These are phyloP conservation scores for Fusarium sacchari DNA, from an alignment of 2,329 filamentous ascomycete species.

Conservation along the genomic window DNA sequence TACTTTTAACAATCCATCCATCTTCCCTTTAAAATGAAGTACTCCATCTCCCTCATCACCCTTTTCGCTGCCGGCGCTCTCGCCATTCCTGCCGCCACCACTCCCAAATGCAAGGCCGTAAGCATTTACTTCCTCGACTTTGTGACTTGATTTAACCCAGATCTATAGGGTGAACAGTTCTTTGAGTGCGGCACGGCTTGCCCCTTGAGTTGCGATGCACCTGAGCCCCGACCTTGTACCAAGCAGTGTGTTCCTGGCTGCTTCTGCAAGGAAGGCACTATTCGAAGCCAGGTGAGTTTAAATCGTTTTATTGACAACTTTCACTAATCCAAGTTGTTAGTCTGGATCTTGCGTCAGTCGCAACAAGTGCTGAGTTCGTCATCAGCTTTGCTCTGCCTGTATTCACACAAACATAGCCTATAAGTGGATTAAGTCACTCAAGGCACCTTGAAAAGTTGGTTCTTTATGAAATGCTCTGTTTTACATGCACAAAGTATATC, in stretches of 20 bases:
- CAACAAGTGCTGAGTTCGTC: background rate
- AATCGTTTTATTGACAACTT: rapidly evolving
- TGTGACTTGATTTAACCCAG: rapidly evolving
- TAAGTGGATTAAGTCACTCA: too few species aligned
- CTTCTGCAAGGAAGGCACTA: background rate
- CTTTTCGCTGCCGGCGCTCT: background rate
- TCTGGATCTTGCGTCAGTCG: background rate
- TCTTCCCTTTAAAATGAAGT: background rate
- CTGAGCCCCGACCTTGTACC: background rate
- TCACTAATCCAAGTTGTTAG: rapidly evolving
- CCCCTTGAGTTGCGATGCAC: background rate
- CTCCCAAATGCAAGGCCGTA: background rate
- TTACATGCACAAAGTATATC: background rate
- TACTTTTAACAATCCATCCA: too few species aligned
- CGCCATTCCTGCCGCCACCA: background rate
- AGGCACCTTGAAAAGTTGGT: background rate
- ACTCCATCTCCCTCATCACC: background rate
- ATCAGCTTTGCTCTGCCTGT: background rate
- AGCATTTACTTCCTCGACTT: rapidly evolving
- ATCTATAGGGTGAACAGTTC: background rate
- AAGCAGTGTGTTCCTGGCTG: background rate
- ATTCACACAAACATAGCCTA: rapidly evolving
- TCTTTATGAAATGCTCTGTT: background rate
- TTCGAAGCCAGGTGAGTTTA: background rate
- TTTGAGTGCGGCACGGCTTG: background rate